phyloP scores from a whole-genome alignment of 2,329 filamentous ascomycete genomes.

The Pochonia chlamydosporia region DNA sequence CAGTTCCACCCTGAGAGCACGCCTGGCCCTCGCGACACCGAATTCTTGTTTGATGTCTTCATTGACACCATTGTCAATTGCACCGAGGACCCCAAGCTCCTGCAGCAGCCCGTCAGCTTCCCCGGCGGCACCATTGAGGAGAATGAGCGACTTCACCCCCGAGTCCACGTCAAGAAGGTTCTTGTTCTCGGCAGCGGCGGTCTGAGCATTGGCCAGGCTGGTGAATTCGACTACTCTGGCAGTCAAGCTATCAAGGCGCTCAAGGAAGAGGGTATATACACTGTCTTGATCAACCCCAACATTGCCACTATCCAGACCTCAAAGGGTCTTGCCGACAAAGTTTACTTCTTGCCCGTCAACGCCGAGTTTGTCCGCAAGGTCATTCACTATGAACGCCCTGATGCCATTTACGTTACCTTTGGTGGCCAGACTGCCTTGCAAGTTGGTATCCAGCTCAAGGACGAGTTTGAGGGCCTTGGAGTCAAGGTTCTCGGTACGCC shows the following conservation, averaged over 20 bases:
- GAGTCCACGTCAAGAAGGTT: slow-evolving; percentile 86
- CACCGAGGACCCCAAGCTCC: slow-evolving; percentile 57
- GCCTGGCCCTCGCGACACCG: slow-evolving; percentile 89
- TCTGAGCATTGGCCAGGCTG: slow-evolving; percentile 93
- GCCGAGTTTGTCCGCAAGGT: slow-evolving; percentile 97
- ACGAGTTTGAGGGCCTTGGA: slow-evolving; percentile 88
- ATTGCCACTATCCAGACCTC: slow-evolving; percentile 99
- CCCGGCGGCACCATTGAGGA: slow-evolving; percentile 78
- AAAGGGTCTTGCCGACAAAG: slow-evolving; percentile 95
- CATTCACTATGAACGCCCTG: slow-evolving; percentile 87
- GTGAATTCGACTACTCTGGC: slow-evolving; percentile 98
- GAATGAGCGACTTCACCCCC: slow-evolving; percentile 69
- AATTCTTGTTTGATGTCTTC: slow-evolving; percentile 96
- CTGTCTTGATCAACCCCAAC: slow-evolving; percentile 96
- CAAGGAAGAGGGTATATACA: slow-evolving; percentile 97
- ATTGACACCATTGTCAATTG: slow-evolving; percentile 75
- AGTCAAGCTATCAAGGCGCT: slow-evolving; percentile 97
- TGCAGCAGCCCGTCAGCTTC: slow-evolving; percentile 74
- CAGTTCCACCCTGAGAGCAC: slow-evolving; percentile 98
- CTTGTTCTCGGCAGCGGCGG: slow-evolving; percentile 91
- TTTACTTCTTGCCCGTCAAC: slow-evolving; percentile 96
- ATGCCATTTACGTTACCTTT: slow-evolving; percentile 96
- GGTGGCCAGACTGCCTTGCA: slow-evolving; percentile 96
- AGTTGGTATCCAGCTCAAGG: slow-evolving; percentile 94
- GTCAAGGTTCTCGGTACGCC: slow-evolving; percentile 94